Percentiles rank a stretch among this genome's conserved stretches.
Evolutionary conservation across 371 early-diverging fungal species (phyloP).

Genomic region (Rhizopus stolonifer): DNA sequence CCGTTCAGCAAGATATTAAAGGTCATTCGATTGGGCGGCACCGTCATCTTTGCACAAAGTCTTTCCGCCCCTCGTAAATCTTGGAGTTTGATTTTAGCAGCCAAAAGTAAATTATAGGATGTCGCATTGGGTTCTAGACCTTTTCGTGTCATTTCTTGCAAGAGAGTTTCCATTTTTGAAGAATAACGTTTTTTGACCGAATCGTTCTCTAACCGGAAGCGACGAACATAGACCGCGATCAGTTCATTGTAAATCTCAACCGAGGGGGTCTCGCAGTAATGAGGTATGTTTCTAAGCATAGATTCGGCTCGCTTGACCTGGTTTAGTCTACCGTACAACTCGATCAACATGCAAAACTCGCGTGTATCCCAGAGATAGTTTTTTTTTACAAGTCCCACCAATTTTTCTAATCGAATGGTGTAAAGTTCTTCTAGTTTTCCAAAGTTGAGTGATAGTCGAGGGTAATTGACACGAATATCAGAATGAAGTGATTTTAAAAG

Average conservation of each 20-base stretch:
- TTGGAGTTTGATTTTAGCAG: constrained; percentile 23
- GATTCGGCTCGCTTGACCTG: constrained; percentile 29
- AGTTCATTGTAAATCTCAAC: constrained; percentile 28
- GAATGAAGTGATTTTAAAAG: constrained; percentile 22
- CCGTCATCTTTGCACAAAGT: constrained; percentile 14
- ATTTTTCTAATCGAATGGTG: constrained; percentile 19
- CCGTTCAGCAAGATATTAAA: constrained; percentile 31
- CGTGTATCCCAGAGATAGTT: constrained; percentile 17
- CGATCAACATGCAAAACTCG: constrained; percentile 27
- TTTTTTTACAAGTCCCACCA: constrained; percentile 17
- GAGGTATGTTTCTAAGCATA: constrained; percentile 23
- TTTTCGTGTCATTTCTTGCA: constrained; percentile 22
- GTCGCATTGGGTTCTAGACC: constrained; percentile 19
- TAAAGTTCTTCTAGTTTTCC: constrained; percentile 19
- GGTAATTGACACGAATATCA: constrained; percentile 12
- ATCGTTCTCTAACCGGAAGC: constrained; percentile 22
- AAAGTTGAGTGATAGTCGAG: constrained; percentile 13
- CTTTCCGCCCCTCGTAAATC: constrained; percentile 19
- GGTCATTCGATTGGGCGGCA: constrained; percentile 23
- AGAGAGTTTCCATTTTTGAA: constrained; percentile 24
- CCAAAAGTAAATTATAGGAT: constrained; percentile 31
- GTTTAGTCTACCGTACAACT: constrained; percentile 30
- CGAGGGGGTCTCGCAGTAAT: constrained; percentile 20
- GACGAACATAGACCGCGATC: constrained; percentile 31
- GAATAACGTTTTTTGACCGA: constrained; percentile 18